A percentile compares a stretch with the other conserved stretches of the same genome.
Evolutionary conservation across 1,284 basidiomycete species (phyloP).

Genomic region (Apiotrichum sp.): DNA sequence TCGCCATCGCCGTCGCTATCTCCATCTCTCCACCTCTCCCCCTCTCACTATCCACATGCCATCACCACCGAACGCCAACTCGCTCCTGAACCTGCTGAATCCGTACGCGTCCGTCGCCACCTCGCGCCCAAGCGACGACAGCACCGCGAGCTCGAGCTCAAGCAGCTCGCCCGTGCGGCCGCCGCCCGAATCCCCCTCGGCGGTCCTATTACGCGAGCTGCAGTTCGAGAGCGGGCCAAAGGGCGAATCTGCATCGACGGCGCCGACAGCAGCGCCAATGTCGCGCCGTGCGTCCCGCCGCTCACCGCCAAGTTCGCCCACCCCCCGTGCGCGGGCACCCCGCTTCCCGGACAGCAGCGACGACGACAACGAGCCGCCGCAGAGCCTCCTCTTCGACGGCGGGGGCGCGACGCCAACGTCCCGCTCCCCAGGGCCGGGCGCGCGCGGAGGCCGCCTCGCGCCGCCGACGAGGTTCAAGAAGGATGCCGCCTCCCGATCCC

Average conservation of each 20-base stretch:
- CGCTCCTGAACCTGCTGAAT: conserved; percentile 72
- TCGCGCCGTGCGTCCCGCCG: background rate
- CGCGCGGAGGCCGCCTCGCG: background rate
- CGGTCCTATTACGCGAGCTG: conserved; percentile 38
- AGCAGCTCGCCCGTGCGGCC: background rate
- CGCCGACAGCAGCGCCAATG: no score
- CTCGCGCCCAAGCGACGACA: conserved; percentile 38
- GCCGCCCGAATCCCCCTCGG: conserved; percentile 33
- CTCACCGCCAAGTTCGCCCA: conserved; percentile 17
- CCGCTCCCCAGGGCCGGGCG: background rate
- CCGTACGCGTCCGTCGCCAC: conserved; percentile 63
- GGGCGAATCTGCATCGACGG: no score
- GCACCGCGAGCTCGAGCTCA: background rate
- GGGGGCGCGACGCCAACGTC: background rate
- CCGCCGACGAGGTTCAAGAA: background rate
- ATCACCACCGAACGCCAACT: conserved; percentile 17
- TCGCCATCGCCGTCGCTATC: background rate
- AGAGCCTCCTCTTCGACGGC: conserved; percentile 30
- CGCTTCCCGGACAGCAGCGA: conserved; percentile 4
- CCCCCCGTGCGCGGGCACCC: background rate
- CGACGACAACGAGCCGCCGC: conserved; percentile 33
- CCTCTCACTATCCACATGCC: no score
- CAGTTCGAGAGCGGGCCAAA: conserved; percentile 13
- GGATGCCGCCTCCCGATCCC: background rate
- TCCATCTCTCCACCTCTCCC: no score